These are phyloP conservation scores for Gnaphalium uliginosum DNA, from an alignment of 129 eudicot species.

Conservation along the genomic window DNA sequence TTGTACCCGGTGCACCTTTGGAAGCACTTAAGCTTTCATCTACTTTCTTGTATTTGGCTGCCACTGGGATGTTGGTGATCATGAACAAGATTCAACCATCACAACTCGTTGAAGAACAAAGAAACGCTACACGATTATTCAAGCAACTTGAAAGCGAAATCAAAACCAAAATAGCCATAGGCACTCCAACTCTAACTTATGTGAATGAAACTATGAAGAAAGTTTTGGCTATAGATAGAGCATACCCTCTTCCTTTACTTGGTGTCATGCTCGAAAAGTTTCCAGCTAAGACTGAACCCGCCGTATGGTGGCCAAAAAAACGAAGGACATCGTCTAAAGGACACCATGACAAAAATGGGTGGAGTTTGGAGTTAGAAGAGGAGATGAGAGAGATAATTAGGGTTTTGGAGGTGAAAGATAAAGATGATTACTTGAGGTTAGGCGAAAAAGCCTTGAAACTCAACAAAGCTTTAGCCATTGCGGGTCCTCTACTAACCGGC, in stretches of 20 bases:
- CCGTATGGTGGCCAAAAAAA: conserved; percentile 72
- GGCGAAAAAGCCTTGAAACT: conserved; percentile 58
- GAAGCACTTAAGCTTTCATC: conserved; percentile 49
- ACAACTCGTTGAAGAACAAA: conserved; percentile 61
- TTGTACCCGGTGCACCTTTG: conserved; percentile 27
- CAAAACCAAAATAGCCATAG: conserved; percentile 31
- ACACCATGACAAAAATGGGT: conserved; percentile 34
- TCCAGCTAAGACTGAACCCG: conserved; percentile 53
- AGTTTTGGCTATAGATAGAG: conserved; percentile 67
- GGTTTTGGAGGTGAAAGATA: conserved; percentile 47
- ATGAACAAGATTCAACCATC: conserved; percentile 67
- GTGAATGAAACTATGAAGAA: conserved; percentile 56
- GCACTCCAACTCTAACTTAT: conserved; percentile 20
- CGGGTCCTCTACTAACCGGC: conserved; percentile 56
- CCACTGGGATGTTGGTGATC: conserved; percentile 47
- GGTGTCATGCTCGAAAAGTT: conserved; percentile 89
- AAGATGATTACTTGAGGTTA: conserved; percentile 61
- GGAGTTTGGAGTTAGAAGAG: conserved; percentile 59
- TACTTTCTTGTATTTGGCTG: conserved; percentile 46
- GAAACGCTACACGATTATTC: conserved; percentile 51
- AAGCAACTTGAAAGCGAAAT: conserved; percentile 44
- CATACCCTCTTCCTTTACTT: conserved; percentile 81
- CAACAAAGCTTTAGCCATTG: conserved; percentile 54
- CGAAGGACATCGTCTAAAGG: conserved; percentile 15
- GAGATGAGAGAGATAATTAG: conserved; percentile 56